Percentiles rank a stretch among this genome's conserved stretches.
Conservation (phyloP, 371 early-diverging fungal species). For the Parasitella parasitica region DNA sequence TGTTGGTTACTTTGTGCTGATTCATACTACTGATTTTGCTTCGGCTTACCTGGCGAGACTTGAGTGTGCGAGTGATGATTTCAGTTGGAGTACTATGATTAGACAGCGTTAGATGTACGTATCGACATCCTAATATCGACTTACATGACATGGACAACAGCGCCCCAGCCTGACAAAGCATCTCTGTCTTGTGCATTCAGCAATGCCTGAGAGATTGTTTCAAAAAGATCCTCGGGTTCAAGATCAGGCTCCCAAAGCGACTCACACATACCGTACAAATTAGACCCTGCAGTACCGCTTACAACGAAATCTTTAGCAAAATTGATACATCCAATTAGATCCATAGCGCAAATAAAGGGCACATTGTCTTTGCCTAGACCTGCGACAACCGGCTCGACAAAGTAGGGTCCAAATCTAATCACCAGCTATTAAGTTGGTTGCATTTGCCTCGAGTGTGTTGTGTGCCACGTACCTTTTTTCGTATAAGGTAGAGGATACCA, state of each 20-base stretch:
- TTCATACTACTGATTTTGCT: neutral
- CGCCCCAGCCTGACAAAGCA: slow-evolving; percentile 99
- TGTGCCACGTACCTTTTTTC: slow-evolving; percentile 72
- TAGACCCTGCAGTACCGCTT: slow-evolving; percentile 89
- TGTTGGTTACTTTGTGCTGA: neutral
- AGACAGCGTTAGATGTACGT: neutral
- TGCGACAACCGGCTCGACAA: slow-evolving; percentile 93
- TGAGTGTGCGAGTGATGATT: slow-evolving; percentile 82
- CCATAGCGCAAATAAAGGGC: slow-evolving; percentile 97
- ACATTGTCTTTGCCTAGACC: slow-evolving; percentile 91
- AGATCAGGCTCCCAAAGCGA: slow-evolving; percentile 97
- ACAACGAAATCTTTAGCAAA: slow-evolving; percentile 97
- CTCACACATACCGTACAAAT: slow-evolving; percentile 98
- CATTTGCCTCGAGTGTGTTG: neutral
- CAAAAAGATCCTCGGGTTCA: slow-evolving; percentile 98
- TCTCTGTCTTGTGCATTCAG: slow-evolving; percentile 98
- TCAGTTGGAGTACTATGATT: slow-evolving; percentile 78
- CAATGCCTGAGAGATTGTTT: slow-evolving; percentile 95
- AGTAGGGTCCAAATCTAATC: slow-evolving; percentile 96
- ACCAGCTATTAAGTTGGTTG: neutral
- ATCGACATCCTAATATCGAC: neutral
- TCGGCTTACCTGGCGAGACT: slow-evolving; percentile 73
- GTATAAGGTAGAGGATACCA: slow-evolving; percentile 98
- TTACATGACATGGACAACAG: slow-evolving; percentile 92
- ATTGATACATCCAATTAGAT: slow-evolving; percentile 97